phyloP scores from a whole-genome alignment of 805 yeast species.

The Diddensiella santjacobensis region DNA sequence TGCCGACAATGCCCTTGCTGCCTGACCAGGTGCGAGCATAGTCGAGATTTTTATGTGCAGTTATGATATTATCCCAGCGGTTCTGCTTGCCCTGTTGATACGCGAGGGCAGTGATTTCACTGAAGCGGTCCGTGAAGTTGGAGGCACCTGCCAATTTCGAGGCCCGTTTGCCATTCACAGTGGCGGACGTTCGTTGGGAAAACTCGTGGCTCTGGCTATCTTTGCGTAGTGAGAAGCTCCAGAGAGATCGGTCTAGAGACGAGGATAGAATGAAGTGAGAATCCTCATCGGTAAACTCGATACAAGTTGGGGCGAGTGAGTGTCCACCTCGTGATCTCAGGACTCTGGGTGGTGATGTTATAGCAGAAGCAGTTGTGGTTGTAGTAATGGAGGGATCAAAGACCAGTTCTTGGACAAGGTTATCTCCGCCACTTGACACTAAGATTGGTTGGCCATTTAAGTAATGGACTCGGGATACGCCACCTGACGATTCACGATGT shows the following conservation, averaged over 20 bases:
- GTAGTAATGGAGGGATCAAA: slow-evolving; percentile 83
- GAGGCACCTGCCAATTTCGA: slow-evolving; percentile 36
- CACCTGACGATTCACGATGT: slow-evolving; percentile 72
- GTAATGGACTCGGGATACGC: slow-evolving; percentile 69
- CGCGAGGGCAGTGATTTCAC: slow-evolving; percentile 69
- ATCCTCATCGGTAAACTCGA: slow-evolving; percentile 71
- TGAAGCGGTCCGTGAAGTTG: slow-evolving; percentile 55
- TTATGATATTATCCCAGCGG: slow-evolving; percentile 90
- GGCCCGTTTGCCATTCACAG: slow-evolving; percentile 36
- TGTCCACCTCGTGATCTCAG: slow-evolving; percentile 98
- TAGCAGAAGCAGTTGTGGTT: slow-evolving; percentile 42
- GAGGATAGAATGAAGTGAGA: slow-evolving; percentile 86
- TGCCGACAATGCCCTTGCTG: slow-evolving; percentile 72
- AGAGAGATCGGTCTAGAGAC: slow-evolving; percentile 77
- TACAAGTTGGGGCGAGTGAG: slow-evolving; percentile 76
- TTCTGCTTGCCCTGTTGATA: slow-evolving; percentile 72
- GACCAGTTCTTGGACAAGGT: slow-evolving; percentile 80
- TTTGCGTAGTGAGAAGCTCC: slow-evolving; percentile 90
- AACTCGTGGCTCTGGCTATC: slow-evolving; percentile 95
- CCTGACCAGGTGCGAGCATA: slow-evolving; percentile 92
- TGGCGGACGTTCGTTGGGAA: slow-evolving; percentile 56
- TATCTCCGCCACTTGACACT: slow-evolving; percentile 88
- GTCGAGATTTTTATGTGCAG: slow-evolving; percentile 79
- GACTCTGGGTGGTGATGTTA: slow-evolving; percentile 85
- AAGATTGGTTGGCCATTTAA: slow-evolving; percentile 89